Base-by-base conservation (phyloP, 2,329 filamentous ascomycete species). In the Aureobasidium sp. region DNA sequence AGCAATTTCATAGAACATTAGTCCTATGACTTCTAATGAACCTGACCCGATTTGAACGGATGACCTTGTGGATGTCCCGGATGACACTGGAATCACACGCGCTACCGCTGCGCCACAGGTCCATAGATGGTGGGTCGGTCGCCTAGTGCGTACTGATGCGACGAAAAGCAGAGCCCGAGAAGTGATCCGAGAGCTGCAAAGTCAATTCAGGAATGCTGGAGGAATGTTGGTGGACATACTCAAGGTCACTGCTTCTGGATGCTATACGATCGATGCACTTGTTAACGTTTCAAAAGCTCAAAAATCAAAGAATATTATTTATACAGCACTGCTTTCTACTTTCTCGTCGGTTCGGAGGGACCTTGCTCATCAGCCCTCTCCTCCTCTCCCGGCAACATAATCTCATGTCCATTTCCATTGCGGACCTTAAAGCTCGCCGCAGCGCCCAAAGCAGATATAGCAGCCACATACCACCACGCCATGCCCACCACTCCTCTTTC, bases 381-480 rank as follows among this genome's bases (percentile, higher is more conserved):
- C 53, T 77, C 74, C 57, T 82, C 80, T 1, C 75, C 79, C 7
- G 81, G 78, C 7, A 84, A 68, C 57, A 79, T 73, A 29, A 84
- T 80, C 71, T 87, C 84, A 70, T 86, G 84, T 1, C 85, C 85
- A 64, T 75, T 82, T 0, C 86, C 87, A 67, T 89, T 87, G 41
- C 84, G 77, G n/a, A 89, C 83, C 62, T 80, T 79, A 72, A 84
- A 81, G 1, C 83, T 80, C 12, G 84, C 78, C 2, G 79, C 70
- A 71, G 84, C 87, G 0, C 85, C 85, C 6, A 84, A 58, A 7
- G 80, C 74, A 0, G 83, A 80, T 27, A 87, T 77, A 5, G 74
- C 70, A 0, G 83, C 82, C 44, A 83, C 71, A 22, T 77, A 77
- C 82, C 82, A 85, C 82, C 82, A 85, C 0, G 82, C 77, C 61